These are phyloP conservation scores for Entophlyctis luteolus DNA, from an alignment of 192 early-diverging fungal genomes.

Conservation along the genomic window DNA sequence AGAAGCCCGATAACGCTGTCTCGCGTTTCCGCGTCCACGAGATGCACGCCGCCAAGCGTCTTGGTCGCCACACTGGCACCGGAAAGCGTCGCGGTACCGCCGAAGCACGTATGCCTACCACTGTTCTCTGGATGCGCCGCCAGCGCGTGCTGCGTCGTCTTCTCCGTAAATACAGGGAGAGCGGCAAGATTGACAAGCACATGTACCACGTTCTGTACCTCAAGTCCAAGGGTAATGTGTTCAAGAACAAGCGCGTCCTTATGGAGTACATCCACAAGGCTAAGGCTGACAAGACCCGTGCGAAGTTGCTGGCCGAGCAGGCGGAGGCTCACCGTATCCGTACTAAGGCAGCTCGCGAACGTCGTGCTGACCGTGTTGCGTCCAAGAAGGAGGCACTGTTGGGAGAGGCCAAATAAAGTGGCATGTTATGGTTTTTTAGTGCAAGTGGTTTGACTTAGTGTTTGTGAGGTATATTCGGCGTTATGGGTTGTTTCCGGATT, in stretches of 20 bases:
- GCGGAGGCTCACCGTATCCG: slow-evolving; percentile 95
- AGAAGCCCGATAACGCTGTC: slow-evolving; percentile 80
- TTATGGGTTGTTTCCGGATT: too few relatives aligned
- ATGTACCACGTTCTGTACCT: slow-evolving; percentile 96
- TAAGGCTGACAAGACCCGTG: slow-evolving; percentile 96
- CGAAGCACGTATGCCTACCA: slow-evolving; percentile 95
- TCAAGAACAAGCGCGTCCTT: slow-evolving; percentile 99
- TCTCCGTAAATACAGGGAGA: slow-evolving; percentile 94
- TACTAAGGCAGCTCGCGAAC: slow-evolving; percentile 91
- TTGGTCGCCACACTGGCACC: slow-evolving; percentile 90
- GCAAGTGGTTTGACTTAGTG: too few relatives aligned
- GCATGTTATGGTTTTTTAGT: too few relatives aligned
- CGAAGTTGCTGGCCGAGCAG: slow-evolving; percentile 89
- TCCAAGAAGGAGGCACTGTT: slow-evolving; percentile 84
- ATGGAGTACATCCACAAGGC: slow-evolving; percentile 99
- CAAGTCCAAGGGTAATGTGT: slow-evolving; percentile 99
- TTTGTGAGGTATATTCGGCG: too few relatives aligned
- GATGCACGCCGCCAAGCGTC: slow-evolving; percentile 89
- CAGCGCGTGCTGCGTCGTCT: slow-evolving; percentile 93
- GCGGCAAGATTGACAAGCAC: slow-evolving; percentile 97
- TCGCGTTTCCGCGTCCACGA: slow-evolving; percentile 93
- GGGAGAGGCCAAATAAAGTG: slow-evolving; percentile 18
- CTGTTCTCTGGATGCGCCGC: slow-evolving; percentile 96
- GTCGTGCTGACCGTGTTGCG: slow-evolving; percentile 77
- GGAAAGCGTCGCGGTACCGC: slow-evolving; percentile 90